Percentiles rank a stretch among this genome's conserved stretches.
Conservation (phyloP, 2,329 filamentous ascomycete genomes). For the Zymoseptoria tritici region DNA sequence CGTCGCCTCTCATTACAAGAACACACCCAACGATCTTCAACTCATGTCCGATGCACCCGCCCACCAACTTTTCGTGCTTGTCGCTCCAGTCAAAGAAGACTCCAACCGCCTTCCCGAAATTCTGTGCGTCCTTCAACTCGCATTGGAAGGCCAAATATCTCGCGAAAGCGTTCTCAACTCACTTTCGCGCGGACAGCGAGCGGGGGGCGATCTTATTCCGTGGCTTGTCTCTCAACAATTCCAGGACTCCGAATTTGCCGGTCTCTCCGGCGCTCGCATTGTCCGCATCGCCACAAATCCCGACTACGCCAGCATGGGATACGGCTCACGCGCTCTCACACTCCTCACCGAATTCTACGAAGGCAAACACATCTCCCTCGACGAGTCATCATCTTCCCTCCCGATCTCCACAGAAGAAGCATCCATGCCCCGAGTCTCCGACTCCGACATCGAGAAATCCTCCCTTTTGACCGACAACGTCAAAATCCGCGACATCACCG, state of each 20-base stretch:
- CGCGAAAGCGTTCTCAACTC: constrained; percentile 84
- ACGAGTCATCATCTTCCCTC: constrained; percentile 55
- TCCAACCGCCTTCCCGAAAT: constrained; percentile 80
- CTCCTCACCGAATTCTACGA: constrained; percentile 90
- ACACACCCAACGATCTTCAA: constrained; percentile 95
- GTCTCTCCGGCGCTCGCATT: constrained; percentile 81
- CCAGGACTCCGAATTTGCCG: constrained; percentile 93
- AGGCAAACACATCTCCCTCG: constrained; percentile 78
- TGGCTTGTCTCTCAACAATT: constrained; percentile 98
- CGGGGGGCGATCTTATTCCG: constrained; percentile 87
- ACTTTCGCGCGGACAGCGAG: constrained; percentile 78
- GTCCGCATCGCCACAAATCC: constrained; percentile 96
- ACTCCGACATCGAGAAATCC: constrained; percentile 68
- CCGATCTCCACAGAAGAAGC: constrained; percentile 37
- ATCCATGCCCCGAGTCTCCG: constrained; percentile 66
- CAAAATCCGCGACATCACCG: constrained; percentile 77
- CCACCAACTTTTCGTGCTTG: constrained; percentile 90
- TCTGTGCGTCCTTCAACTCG: constrained; percentile 88
- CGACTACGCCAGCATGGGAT: constrained; percentile 86
- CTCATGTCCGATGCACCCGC: constrained; percentile 97
- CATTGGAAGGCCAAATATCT: constrained; percentile 91
- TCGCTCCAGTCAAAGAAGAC: constrained; percentile 73
- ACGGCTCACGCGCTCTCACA: constrained; percentile 80
- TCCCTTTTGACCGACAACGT: constrained; percentile 80
- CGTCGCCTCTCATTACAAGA: constrained; percentile 96